Evolutionary conservation across 1,284 basidiomycete species (phyloP).

Genomic region (Trametes versicolor): DNA sequence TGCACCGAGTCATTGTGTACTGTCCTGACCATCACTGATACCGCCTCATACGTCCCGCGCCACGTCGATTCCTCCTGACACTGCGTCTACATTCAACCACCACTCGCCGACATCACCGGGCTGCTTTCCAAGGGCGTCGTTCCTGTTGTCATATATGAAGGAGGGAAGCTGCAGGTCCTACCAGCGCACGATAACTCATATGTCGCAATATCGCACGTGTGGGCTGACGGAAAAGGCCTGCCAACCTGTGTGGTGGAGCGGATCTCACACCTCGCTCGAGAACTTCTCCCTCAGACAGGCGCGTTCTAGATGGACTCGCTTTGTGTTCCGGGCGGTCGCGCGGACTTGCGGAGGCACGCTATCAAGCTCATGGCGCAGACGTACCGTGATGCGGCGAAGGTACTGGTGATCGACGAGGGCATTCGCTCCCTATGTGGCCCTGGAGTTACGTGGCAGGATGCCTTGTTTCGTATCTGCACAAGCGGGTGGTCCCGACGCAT

Average conservation of each 20-base stretch:
- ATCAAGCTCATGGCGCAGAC: conserved; percentile 32
- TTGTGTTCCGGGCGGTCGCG: conserved; percentile 27
- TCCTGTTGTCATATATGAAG: conserved; percentile 16
- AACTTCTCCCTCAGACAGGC: conserved; percentile 20
- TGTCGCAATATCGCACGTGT: conserved; percentile 35
- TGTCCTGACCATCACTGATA: conserved; percentile 22
- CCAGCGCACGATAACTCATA: conserved; percentile 15
- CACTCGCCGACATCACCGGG: conserved; percentile 14
- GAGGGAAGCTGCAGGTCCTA: background rate
- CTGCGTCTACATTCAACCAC: conserved; percentile 16
- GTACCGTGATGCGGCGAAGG: conserved; percentile 23
- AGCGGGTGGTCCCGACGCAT: no score
- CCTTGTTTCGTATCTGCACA: no score
- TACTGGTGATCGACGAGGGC: conserved; percentile 34
- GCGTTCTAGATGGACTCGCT: conserved; percentile 37
- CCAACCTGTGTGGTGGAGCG: conserved; percentile 28
- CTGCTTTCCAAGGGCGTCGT: conserved; percentile 18
- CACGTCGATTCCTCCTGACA: conserved; percentile 23
- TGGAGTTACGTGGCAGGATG: no score
- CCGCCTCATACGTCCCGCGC: conserved; percentile 9
- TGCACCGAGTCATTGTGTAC: conserved; percentile 17
- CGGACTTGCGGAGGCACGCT: conserved; percentile 20
- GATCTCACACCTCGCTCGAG: conserved; percentile 12
- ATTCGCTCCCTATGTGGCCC: no score
- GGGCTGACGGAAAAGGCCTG: conserved; percentile 33